Percentiles rank a stretch among this genome's conserved stretches.
phyloP scores from a whole-genome alignment of 2,329 filamentous ascomycete species.

The Dactylellina cionopaga region DNA sequence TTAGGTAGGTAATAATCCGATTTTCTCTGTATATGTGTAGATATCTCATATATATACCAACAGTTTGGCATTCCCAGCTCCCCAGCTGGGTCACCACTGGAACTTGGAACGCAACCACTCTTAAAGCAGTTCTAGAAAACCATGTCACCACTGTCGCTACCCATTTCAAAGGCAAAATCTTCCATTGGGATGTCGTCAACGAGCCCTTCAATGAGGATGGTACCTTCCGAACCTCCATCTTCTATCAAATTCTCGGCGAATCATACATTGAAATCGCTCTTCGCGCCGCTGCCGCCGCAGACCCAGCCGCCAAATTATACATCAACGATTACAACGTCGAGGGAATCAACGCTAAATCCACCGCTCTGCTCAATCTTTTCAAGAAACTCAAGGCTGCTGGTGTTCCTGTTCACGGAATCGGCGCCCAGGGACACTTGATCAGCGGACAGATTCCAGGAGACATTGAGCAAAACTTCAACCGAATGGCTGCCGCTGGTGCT shows the following conservation, averaged over 20 bases:
- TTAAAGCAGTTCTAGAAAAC: constrained; percentile 68
- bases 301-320: constrained; percentile 69
- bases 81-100: constrained; percentile 54
- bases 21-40: neutral
- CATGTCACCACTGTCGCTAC: constrained; percentile 70
- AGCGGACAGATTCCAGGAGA: constrained; percentile 61
- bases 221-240: constrained; percentile 67
- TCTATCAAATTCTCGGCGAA: constrained; percentile 68
- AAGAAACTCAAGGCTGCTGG: constrained; percentile 59
- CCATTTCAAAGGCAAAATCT: constrained; percentile 71
- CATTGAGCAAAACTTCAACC: constrained; percentile 61
- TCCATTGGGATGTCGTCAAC: constrained; percentile 74
- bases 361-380: constrained; percentile 63
- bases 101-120: constrained; percentile 60
- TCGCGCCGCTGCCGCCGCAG: constrained; percentile 66
- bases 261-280: constrained; percentile 71
- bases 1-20: constrained; percentile 2
- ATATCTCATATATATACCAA: neutral
- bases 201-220: constrained; percentile 68
- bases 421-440: constrained; percentile 71
- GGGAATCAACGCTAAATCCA: constrained; percentile 64
- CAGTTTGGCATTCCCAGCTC: constrained; percentile 64
- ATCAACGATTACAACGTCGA: constrained; percentile 75
- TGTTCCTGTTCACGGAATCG: constrained; percentile 69
- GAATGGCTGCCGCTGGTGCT: constrained; percentile 66